Conservation (phyloP, 2,329 filamentous ascomycete species). For the Cryphonectria nitschkei region DNA sequence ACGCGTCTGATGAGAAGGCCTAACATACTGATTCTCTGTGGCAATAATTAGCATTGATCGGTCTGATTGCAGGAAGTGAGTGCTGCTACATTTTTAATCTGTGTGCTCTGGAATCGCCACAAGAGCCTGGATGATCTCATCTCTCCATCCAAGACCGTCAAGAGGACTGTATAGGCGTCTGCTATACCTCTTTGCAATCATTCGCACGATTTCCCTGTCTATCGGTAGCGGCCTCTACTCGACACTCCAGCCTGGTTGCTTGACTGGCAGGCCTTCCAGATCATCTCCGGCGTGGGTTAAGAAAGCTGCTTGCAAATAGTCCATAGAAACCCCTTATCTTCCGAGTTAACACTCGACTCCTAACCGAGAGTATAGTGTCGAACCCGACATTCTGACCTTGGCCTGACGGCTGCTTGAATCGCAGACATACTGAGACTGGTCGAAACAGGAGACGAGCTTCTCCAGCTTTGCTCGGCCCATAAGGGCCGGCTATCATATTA, state of each 20-base stretch:
- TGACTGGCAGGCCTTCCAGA: constrained; percentile 6
- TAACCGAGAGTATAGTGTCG: too few relatives aligned
- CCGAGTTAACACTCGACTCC: too few relatives aligned
- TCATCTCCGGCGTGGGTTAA: constrained; percentile 7
- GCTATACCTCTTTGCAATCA: background rate
- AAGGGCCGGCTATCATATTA: constrained; percentile 12
- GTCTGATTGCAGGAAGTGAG: too few relatives aligned
- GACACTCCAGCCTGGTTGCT: background rate
- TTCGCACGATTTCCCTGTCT: background rate
- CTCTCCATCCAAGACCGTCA: constrained; percentile 32
- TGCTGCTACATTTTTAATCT: constrained; percentile 33
- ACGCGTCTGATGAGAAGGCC: too few relatives aligned
- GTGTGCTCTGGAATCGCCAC: constrained; percentile 46
- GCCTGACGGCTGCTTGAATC: too few relatives aligned
- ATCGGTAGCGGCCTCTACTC: background rate
- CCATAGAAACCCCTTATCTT: background rate
- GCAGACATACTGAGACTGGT: too few relatives aligned
- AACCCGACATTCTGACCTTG: too few relatives aligned
- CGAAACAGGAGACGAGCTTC: constrained; percentile 7
- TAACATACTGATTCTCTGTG: too few relatives aligned
- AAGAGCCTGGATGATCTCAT: constrained; percentile 35
- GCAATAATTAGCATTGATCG: too few relatives aligned
- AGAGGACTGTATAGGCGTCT: constrained; percentile 27
- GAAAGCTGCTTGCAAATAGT: constrained; percentile 3
- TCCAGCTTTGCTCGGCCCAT: constrained; percentile 15